phyloP scores from a whole-genome alignment of 257 asterid genomes.

The Solanum sejunctum region DNA sequence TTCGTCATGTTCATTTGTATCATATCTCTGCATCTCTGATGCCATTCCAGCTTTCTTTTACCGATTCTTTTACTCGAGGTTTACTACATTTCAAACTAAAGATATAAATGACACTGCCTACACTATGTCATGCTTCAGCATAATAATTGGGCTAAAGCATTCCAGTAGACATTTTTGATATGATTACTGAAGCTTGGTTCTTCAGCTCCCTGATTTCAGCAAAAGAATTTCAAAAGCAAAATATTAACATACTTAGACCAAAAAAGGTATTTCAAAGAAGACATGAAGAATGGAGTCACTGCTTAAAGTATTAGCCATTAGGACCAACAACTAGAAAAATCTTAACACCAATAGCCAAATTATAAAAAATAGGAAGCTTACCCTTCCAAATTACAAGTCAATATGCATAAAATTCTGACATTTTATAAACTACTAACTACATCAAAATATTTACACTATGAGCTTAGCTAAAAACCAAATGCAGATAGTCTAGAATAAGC shows the following conservation, averaged over 20 bases:
- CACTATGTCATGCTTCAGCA: slow-evolving; percentile 1
- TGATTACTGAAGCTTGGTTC: neutral
- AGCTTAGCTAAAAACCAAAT: neutral
- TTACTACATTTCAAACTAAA: slow-evolving; percentile 3
- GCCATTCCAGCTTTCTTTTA: slow-evolving; percentile 30
- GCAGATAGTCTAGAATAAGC: neutral
- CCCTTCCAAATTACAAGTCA: neutral
- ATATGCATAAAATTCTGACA: neutral
- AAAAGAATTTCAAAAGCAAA: neutral
- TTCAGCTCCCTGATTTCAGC: neutral
- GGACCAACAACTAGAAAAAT: neutral
- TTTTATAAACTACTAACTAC: neutral
- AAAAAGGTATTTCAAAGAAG: neutral
- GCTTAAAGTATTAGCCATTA: neutral
- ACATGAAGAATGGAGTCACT: neutral
- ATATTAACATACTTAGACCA: neutral
- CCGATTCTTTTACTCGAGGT: slow-evolving; percentile 4
- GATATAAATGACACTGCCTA: slow-evolving; percentile 3
- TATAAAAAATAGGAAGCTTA: neutral
- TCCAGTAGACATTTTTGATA: neutral
- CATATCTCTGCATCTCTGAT: slow-evolving; percentile 65
- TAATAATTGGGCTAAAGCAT: neutral
- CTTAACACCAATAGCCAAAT: neutral
- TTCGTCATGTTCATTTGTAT: slow-evolving; percentile 75
- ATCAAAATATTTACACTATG: neutral